Base-by-base conservation (phyloP, 495 filamentous ascomycete species). In the Pyrenopolyporus hunteri region DNA sequence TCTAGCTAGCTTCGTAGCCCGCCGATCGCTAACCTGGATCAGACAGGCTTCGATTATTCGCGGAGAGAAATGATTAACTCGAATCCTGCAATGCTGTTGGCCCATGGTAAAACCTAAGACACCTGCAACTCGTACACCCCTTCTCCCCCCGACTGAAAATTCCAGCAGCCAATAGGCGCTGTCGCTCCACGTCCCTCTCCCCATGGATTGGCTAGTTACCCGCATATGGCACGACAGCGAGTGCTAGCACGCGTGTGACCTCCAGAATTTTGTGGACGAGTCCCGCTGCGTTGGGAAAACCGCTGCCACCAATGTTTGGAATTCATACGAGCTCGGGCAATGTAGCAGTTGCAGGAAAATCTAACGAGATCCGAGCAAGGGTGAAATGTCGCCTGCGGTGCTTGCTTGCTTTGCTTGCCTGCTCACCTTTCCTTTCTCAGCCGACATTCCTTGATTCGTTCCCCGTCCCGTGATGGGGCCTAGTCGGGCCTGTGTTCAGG, bases 201-300 rank as follows among this genome's bases (percentile, higher is more conserved):
- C 48, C 33, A 16, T n/a, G 16, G 46, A 53, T 61, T 61, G 42
- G 57, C 42, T 47, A 56, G 45, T 57, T 66, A 60, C 57, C 56
- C 57, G 57, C 63, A 66, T 61, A 48, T 66, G 52, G 57, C 47
- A 57, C 56, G 33, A 60, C 51, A 35, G 31, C 16, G 40, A 65
- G 51, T 31, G 28, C 39, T 52, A 50, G 56, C 45, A 59, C 51
- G 56, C 62, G 56, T 65, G 63, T 66, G 63, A 66, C 63, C 52
- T 57, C 46, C 31, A 57, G 42, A 44, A 52, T 39, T 57, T 60
- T 60, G 45, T 66, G 63, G 63, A 51, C 33, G 23, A 60, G 50
- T 57, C 63, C 56, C 50, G 36, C 40, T 31, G 56, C 45, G 23
- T 52, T 57, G 63, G 63, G 57, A 66, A 61, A 20, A 46, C 37